These are phyloP conservation scores for Hyphodiscus hymeniophilus DNA, from an alignment of 495 filamentous ascomycete genomes.

Conservation along the genomic window DNA sequence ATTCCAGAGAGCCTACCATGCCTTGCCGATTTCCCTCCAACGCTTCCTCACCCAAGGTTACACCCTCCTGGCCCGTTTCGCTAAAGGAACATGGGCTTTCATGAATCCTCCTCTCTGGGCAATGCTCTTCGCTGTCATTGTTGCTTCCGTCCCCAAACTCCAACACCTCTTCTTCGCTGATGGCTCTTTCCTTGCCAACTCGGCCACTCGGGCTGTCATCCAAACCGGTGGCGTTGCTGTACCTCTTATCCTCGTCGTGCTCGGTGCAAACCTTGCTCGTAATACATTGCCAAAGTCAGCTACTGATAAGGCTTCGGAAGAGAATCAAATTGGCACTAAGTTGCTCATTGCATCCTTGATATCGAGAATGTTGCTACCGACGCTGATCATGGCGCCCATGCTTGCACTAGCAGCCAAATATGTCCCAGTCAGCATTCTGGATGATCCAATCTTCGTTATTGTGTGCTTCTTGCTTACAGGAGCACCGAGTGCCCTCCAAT, in stretches of 20 bases:
- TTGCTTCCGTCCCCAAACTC: slow-evolving; percentile 81
- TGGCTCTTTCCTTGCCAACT: slow-evolving; percentile 87
- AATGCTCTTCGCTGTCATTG: slow-evolving; percentile 80
- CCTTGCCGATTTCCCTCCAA: slow-evolving; percentile 53
- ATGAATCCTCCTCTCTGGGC: slow-evolving; percentile 99
- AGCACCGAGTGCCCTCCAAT: slow-evolving; percentile 86
- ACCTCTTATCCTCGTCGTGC: slow-evolving; percentile 90
- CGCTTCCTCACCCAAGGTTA: slow-evolving; percentile 37
- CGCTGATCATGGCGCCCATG: slow-evolving; percentile 86
- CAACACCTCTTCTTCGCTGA: slow-evolving; percentile 82
- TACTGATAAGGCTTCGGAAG: slow-evolving; percentile 52
- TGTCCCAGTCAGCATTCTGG: slow-evolving; percentile 85
- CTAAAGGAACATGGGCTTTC: slow-evolving; percentile 69
- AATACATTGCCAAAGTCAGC: slow-evolving; percentile 57
- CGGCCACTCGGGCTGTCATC: slow-evolving; percentile 76
- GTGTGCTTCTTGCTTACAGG: slow-evolving; percentile 95
- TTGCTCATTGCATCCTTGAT: slow-evolving; percentile 80
- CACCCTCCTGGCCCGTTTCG: slow-evolving; percentile 40
- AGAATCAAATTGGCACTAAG: slow-evolving; percentile 58
- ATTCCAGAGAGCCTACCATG: slow-evolving; percentile 5
- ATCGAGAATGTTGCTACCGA: slow-evolving; percentile 87
- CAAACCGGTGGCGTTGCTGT: slow-evolving; percentile 89
- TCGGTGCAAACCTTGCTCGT: slow-evolving; percentile 83
- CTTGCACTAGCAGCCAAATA: slow-evolving; percentile 87
- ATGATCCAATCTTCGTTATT: slow-evolving; percentile 95